Base-by-base conservation (phyloP, 495 filamentous ascomycete genomes). In the Amphirosellinia nigrospora region DNA sequence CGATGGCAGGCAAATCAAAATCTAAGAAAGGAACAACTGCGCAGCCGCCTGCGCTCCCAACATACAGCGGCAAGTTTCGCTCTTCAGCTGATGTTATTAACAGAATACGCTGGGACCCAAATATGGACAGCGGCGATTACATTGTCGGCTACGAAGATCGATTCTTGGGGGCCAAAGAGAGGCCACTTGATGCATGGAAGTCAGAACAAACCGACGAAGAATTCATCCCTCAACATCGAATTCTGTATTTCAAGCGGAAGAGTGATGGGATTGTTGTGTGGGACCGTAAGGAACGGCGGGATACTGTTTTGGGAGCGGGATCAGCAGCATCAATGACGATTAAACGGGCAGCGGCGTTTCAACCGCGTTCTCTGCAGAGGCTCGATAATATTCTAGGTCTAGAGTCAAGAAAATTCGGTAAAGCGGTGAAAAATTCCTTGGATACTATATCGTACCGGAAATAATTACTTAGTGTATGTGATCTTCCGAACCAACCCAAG, bases 191-290 rank as follows among this genome's bases (percentile, higher is more conserved):
- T 56, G 81, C 82, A 38, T 95, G 93, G 92, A 92, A 90, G 79
- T 86, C 80, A 23, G 92, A 95, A 69, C 83, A 88, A 52, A 94
- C 91, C 32, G 90, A 95, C 71, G 90, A 95, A 72, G 93, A 94
- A 70, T 95, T 94, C 74, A 94, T 95, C 71, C 93, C 93, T 9
- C 86, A 91, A 79, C 93, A 95, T 79, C 85, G 93, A 5, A 90
- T 95, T 59, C 62, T 92, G 60, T 93, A 90, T 71, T 93, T 95
- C 70, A 88, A 86, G 76, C 82, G 85, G 59, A 85, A 79, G 72
- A 79, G 89, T 83, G 79, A 86, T 83, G 73, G 89, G 82, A 79
- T 78, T 72, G 72, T 82, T 85, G 68, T 94, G 84, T 84, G 84
- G 85, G 71, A 93, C 83, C 79, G 89, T 83, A 73, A 76, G 56